Evolutionary conservation across 2,329 filamentous ascomycete species (phyloP).

Genomic region (Iodosphaeria phyllophila): DNA sequence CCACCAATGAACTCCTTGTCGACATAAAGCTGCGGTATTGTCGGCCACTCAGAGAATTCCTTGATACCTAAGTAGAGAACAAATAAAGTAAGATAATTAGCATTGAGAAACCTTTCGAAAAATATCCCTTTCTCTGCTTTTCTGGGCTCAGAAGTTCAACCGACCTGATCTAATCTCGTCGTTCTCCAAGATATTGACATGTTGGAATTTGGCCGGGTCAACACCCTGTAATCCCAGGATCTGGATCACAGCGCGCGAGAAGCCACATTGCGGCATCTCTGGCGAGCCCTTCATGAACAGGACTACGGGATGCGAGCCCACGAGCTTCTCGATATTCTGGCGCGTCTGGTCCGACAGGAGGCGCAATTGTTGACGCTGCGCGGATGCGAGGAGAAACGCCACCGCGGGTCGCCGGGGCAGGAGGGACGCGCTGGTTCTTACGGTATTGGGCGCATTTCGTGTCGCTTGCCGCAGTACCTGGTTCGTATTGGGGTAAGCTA

Average conservation of each 20-base stretch:
- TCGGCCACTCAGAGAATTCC: constrained; percentile 98
- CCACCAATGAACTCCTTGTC: constrained; percentile 92
- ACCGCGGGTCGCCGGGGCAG: background rate
- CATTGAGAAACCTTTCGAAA: no score
- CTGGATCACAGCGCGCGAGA: constrained; percentile 87
- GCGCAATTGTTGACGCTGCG: constrained; percentile 25
- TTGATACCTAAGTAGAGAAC: constrained; percentile 55
- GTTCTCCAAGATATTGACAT: constrained; percentile 94
- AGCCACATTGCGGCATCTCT: constrained; percentile 89
- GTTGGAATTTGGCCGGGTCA: constrained; percentile 89
- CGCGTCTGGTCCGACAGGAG: constrained; percentile 66
- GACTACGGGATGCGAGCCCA: constrained; percentile 75
- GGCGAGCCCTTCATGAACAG: constrained; percentile 99
- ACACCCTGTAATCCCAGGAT: constrained; percentile 89
- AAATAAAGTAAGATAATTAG: no score
- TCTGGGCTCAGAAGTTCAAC: no score
- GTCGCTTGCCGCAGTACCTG: background rate
- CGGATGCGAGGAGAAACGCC: background rate
- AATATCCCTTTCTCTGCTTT: no score
- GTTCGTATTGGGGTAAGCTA: background rate
- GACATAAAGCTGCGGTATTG: constrained; percentile 91
- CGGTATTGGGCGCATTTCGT: background rate
- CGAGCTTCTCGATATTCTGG: constrained; percentile 75
- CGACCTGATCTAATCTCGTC: constrained; percentile 64
- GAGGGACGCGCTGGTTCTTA: background rate